Percentiles rank a stretch among this genome's conserved stretches.
Evolutionary conservation across 148 eudicot genomes (phyloP).

Genomic region (Chenopodium quinoa): DNA sequence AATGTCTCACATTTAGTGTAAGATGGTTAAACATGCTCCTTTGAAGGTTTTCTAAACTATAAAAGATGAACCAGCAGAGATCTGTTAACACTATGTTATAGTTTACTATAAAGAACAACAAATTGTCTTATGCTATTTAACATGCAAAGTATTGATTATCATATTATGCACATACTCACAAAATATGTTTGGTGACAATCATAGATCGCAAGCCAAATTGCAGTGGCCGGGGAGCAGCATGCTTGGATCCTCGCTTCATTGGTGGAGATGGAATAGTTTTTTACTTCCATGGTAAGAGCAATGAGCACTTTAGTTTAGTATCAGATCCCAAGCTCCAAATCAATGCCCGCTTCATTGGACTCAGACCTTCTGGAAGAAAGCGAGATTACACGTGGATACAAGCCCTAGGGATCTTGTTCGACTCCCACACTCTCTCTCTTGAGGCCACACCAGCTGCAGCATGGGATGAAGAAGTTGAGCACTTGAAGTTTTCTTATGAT

Average conservation of each 20-base stretch:
- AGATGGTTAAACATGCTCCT: too few relatives aligned
- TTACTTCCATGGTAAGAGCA: slow-evolving; percentile 74
- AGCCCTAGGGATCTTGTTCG: slow-evolving; percentile 57
- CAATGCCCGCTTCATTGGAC: slow-evolving; percentile 68
- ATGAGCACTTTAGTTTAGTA: slow-evolving; percentile 59
- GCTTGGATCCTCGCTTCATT: slow-evolving; percentile 73
- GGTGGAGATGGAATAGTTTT: slow-evolving; percentile 73
- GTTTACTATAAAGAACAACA: neutral
- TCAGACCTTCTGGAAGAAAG: slow-evolving; percentile 46
- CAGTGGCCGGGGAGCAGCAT: slow-evolving; percentile 63
- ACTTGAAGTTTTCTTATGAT: slow-evolving; percentile 51
- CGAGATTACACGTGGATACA: slow-evolving; percentile 77
- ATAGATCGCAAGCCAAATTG: slow-evolving; percentile 58
- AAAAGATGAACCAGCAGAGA: neutral
- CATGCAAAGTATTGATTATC: neutral
- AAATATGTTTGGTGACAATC: slow-evolving; percentile 6
- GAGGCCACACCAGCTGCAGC: slow-evolving; percentile 50
- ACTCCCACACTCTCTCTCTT: slow-evolving; percentile 48
- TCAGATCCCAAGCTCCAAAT: slow-evolving; percentile 64
- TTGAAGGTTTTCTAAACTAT: neutral
- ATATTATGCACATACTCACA: neutral
- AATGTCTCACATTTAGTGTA: too few relatives aligned
- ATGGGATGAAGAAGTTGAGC: slow-evolving; percentile 55
- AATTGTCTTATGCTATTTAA: neutral
- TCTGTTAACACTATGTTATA: neutral